phyloP scores from a whole-genome alignment of 345 rosid species.

The Diplotaxis tenuifolia region DNA sequence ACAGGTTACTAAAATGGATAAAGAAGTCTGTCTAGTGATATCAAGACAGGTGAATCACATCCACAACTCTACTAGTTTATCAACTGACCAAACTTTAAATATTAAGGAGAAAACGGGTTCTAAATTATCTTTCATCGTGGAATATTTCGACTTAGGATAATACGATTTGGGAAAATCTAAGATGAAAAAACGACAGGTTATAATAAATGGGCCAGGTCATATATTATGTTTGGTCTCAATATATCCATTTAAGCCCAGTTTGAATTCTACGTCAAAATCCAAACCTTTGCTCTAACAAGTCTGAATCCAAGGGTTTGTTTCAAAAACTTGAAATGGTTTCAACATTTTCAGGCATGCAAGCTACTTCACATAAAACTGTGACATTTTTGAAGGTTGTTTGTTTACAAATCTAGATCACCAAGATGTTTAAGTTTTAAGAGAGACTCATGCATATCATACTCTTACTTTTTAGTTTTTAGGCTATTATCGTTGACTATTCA shows the following conservation, averaged over 20 bases:
- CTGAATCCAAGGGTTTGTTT: neutral
- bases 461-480: too few relatives aligned
- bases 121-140: neutral
- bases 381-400: neutral
- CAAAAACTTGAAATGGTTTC: neutral
- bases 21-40: slow-evolving; percentile 26
- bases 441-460: neutral
- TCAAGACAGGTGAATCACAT: slow-evolving; percentile 33
- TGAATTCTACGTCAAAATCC: neutral
- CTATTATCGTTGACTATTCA: neutral
- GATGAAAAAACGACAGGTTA: slow-evolving; percentile 4
- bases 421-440: slow-evolving; percentile 1
- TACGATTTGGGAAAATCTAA: too few relatives aligned
- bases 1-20: slow-evolving; percentile 12
- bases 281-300: neutral
- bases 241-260: neutral
- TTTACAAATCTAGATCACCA: neutral
- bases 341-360: too few relatives aligned
- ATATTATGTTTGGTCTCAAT: neutral
- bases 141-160: slow-evolving; percentile 30
- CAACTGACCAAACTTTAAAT: neutral
- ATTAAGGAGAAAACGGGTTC: neutral
- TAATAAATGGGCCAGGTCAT: slow-evolving; percentile 12
- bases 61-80: slow-evolving; percentile 1
- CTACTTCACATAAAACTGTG: neutral